Base-by-base conservation (phyloP, 2,329 filamentous ascomycete genomes). In the Didymella exigua region DNA sequence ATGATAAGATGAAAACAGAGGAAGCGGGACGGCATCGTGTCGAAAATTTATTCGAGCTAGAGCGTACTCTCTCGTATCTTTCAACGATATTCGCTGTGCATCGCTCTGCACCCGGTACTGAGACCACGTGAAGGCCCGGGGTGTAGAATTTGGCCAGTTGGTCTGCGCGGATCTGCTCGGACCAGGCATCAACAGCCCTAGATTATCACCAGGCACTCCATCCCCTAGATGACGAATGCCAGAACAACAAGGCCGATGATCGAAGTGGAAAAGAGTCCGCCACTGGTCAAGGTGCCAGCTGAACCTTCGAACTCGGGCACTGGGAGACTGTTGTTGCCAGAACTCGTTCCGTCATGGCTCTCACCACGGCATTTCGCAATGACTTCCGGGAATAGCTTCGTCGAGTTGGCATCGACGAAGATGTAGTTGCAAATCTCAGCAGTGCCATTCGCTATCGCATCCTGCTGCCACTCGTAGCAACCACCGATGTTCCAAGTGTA, bases 341-440 rank as follows among this genome's bases (percentile, higher is more conserved):
- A n/a, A 9, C 8, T 21, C 6, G 58, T 59, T 2, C 18, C 23
- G 34, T 59, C 56, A 7, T 37, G 44, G 5, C 18, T 34, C 4
- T 27, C 49, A 4, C 30, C 52, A 1, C 61, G 49, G 29, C 62
- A 65, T 18, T 45, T 53, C 1, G 58, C 59, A 43, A 65, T 59
- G 7, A 63, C 60, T 5, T 60, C 60, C 3, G 62, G 62, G 26
- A 65, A 65, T 34, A 65, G 19, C 30, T 48, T 48, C 6, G 62
- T 65, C 14, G 62, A 59, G 11, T 63, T 65, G 13, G 49, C 48
- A 18, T 65, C 61, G 14, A 65, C 62, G 31, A 65, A 56, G n/a
- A 63, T 37, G 30, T 54, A 65, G 13, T 60, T 44, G 34, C 62
- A 65, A 4, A 63, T 63, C 37, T 59, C 52, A 4, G 59, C 61